Evolutionary conservation across 2,329 filamentous ascomycete genomes (phyloP).

Genomic region (Dactylellina cionopaga): DNA sequence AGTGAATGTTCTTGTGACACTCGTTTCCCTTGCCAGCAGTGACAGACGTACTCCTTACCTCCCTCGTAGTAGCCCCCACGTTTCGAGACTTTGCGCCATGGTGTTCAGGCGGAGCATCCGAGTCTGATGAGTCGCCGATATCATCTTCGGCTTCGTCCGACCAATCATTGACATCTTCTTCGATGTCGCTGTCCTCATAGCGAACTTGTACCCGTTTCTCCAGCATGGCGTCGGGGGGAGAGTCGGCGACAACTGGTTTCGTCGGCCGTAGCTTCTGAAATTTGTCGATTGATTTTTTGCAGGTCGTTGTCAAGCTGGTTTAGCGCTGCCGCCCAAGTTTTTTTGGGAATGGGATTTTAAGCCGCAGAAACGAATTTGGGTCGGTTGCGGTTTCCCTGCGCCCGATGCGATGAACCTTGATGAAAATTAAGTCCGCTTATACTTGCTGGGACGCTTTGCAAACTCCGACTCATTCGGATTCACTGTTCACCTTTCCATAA

Average conservation of each 20-base stretch:
- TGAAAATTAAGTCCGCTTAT: constrained; percentile 3
- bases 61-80: constrained; percentile 8
- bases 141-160: constrained; percentile 34
- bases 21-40: not conserved
- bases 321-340: constrained; percentile 48
- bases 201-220: constrained; percentile 34
- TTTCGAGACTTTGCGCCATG: constrained; percentile 19
- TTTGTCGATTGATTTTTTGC: too few relatives aligned
- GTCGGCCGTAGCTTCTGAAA: too few relatives aligned
- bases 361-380: constrained; percentile 26
- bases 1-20: constrained; percentile 7
- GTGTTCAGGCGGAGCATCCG: constrained; percentile 31
- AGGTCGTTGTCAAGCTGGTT: constrained; percentile 3
- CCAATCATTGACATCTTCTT: constrained; percentile 35
- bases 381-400: constrained; percentile 25
- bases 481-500: too few relatives aligned
- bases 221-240: constrained; percentile 15
- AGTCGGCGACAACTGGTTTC: constrained; percentile 6
- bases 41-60: constrained; percentile 39
- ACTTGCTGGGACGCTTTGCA: not conserved
- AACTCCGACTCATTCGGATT: not conserved
- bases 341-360: constrained; percentile 43
- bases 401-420: not conserved
- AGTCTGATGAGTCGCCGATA: constrained; percentile 24
- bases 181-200: constrained; percentile 44